Percentiles rank a stretch among this genome's conserved stretches.
Conservation (phyloP, 2,329 filamentous ascomycete genomes). For the Calonectria pseudoreteaudii region DNA sequence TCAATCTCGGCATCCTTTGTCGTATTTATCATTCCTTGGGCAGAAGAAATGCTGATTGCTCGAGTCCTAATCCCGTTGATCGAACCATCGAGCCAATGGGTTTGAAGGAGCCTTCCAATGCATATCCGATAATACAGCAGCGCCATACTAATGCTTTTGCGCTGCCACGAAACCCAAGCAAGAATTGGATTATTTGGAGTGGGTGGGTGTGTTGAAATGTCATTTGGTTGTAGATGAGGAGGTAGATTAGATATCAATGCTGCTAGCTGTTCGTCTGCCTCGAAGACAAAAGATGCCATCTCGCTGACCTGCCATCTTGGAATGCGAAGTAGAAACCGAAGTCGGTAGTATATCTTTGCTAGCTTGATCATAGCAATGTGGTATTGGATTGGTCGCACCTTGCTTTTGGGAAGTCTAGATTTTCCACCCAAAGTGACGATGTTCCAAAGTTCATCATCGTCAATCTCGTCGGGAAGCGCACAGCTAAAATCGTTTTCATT, state of each 20-base stretch:
- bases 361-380: conserved; percentile 7
- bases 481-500: neutral
- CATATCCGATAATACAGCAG: conserved; percentile 1
- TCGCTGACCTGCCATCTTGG: neutral
- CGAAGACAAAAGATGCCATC: neutral
- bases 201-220: neutral
- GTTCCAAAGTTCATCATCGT: neutral
- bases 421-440: neutral
- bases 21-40: neutral
- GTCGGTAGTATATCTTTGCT: neutral
- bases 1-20: neutral
- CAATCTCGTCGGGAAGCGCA: neutral
- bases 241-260: neutral
- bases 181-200: neutral
- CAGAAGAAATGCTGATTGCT: neutral
- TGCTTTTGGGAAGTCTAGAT: neutral
- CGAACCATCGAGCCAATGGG: neutral
- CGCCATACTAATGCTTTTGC: neutral
- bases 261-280: neutral
- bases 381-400: neutral
- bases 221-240: neutral
- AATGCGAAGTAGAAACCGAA: neutral
- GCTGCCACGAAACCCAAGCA: neutral
- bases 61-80: neutral
- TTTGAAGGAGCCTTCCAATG: neutral